phyloP scores from a whole-genome alignment of 768 basidiomycete species.

The Tylopilus subfusipes region DNA sequence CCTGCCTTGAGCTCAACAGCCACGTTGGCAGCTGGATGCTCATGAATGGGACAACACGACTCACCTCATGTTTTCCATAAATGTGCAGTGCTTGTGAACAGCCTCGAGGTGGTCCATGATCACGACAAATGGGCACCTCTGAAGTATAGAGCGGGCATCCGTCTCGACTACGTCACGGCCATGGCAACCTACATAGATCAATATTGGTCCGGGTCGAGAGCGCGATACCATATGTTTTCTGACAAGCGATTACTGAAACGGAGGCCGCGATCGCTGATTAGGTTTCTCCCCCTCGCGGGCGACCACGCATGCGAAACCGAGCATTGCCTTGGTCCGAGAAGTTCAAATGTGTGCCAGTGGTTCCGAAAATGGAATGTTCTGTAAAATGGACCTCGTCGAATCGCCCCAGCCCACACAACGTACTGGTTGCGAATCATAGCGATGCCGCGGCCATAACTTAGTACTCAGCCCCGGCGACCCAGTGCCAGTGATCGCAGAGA shows the following conservation, averaged over 20 bases:
- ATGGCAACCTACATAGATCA: constrained; percentile 21
- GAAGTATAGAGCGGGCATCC: constrained; percentile 20
- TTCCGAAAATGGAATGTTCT: constrained; percentile 29
- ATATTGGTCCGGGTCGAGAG: neutral
- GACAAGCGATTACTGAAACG: constrained; percentile 13
- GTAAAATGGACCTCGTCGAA: constrained; percentile 18
- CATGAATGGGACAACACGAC: constrained; percentile 32
- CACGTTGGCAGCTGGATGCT: constrained; percentile 33
- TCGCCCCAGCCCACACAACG: constrained; percentile 8
- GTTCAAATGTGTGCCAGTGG: neutral
- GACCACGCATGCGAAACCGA: constrained; percentile 7
- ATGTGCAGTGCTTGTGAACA: constrained; percentile 29
- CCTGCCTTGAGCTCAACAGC: constrained; percentile 34
- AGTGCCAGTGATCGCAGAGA: constrained; percentile 10
- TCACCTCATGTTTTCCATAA: constrained; percentile 38
- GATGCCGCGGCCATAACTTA: constrained; percentile 14
- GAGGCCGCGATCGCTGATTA: constrained; percentile 10
- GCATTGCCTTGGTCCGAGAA: constrained; percentile 18
- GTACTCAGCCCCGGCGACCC: constrained; percentile 2
- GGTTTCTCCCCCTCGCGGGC: neutral
- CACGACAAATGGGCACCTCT: constrained; percentile 31
- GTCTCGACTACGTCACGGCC: constrained; percentile 25
- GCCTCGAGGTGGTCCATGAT: constrained; percentile 33
- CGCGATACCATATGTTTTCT: constrained; percentile 3
- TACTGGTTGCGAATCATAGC: constrained; percentile 14